A percentile compares a stretch with the other conserved stretches of the same genome.
Conservation (phyloP, 192 early-diverging fungal genomes). For the Linnemannia schmuckeri region DNA sequence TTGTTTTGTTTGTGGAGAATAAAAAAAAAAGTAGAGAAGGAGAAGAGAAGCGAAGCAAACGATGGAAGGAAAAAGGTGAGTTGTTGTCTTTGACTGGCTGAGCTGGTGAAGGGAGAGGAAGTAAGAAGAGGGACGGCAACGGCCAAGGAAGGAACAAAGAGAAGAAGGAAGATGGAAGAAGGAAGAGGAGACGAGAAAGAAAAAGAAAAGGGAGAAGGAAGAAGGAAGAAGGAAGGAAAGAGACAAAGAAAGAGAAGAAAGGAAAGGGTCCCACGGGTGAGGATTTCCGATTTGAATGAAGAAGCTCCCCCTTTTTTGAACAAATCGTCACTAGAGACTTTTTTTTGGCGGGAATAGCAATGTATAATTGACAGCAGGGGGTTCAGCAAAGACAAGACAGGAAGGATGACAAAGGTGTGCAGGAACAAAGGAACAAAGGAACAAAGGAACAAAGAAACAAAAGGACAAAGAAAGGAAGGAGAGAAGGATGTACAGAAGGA, state of each 20-base stretch:
- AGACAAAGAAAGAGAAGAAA: neutral
- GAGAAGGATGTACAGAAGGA: neutral
- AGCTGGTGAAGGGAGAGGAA: neutral
- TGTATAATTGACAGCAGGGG: constrained; percentile 5
- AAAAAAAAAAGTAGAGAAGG: neutral
- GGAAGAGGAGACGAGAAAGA: neutral
- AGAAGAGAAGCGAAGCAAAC: neutral
- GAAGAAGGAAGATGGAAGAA: neutral
- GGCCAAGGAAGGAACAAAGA: neutral
- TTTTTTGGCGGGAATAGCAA: neutral
- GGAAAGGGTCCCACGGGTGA: neutral
- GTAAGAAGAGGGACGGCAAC: neutral
- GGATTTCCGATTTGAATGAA: neutral
- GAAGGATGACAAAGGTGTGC: neutral
- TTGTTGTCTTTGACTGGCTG: neutral
- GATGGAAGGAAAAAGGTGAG: neutral
- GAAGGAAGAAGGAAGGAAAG: neutral
- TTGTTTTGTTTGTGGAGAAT: neutral
- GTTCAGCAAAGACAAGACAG: neutral
- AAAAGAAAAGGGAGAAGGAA: neutral
- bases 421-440: neutral
- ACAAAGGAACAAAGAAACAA: too few species aligned
- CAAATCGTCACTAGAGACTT: neutral
- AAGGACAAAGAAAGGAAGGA: too few species aligned
- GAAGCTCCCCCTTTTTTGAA: neutral